Evolutionary conservation across 352 stramenopile species (phyloP).

Genomic region (Phytophthora crassamura): DNA sequence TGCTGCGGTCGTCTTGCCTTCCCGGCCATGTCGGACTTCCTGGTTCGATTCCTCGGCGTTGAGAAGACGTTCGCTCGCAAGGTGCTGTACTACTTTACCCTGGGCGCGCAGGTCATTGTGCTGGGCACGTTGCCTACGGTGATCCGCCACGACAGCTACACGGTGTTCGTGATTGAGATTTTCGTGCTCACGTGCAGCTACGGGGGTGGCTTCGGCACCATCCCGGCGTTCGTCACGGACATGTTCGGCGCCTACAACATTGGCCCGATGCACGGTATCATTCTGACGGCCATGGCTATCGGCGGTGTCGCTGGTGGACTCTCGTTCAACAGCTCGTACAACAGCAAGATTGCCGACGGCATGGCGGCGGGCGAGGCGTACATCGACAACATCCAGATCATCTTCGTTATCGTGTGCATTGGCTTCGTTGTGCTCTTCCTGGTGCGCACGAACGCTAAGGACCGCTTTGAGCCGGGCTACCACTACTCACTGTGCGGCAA

Average conservation of each 20-base stretch:
- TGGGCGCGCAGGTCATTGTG: constrained; percentile 71
- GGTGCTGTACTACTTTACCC: constrained; percentile 71
- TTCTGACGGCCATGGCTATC: constrained; percentile 81
- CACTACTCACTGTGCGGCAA: constrained; percentile 71
- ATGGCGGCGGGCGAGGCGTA: constrained; percentile 63
- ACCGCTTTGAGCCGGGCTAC: constrained; percentile 77
- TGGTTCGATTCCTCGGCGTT: constrained; percentile 50
- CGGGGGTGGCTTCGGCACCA: constrained; percentile 76
- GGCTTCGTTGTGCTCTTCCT: constrained; percentile 67
- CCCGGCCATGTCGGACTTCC: constrained; percentile 47
- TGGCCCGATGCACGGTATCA: constrained; percentile 75
- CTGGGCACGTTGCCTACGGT: constrained; percentile 63
- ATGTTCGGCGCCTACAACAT: constrained; percentile 89
- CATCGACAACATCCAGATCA: constrained; percentile 78
- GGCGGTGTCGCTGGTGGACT: constrained; percentile 75
- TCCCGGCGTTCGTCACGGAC: constrained; percentile 78
- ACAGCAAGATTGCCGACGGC: constrained; percentile 44
- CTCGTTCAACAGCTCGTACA: constrained; percentile 70
- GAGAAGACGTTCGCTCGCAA: constrained; percentile 58
- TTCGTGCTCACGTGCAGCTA: constrained; percentile 83
- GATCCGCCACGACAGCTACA: constrained; percentile 67
- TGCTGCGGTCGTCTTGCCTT: constrained; percentile 57
- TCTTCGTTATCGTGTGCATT: constrained; percentile 69
- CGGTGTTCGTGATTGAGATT: constrained; percentile 61
- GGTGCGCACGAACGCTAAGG: constrained; percentile 68